Base-by-base conservation (phyloP, 768 basidiomycete genomes). In the Candolleomyces eurysporus region DNA sequence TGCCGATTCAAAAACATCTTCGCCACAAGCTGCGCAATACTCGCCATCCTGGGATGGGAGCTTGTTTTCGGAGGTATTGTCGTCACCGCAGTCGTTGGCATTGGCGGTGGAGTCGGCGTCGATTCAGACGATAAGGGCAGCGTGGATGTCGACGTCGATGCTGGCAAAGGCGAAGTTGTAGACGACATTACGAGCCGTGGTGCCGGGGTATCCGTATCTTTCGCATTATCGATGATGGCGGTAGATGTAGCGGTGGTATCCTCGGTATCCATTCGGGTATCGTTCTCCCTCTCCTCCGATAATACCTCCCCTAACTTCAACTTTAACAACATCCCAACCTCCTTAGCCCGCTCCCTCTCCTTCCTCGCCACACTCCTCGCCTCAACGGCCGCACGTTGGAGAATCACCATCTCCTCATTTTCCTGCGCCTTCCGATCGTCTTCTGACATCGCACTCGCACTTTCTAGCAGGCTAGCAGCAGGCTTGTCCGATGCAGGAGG, bases 281-380 rank as follows among this genome's bases (percentile, higher is more conserved):
- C 22, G 57, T 39, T 42, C 45, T 7, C 32, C 26, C 26, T 26
- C 26, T 26, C 26, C 26, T 26, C 26, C 26, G 26, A 26, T 26
- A 36, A 11, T 11, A 36, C 75, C 63, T 85, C 66, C 72, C 84
- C 83, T 61, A 88, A 68, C 68, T 88, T 88, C 63, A 88, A 68
- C 66, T 84, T 76, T 63, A 89, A 71, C 62, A 88, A 73, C 39
- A 82, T 76, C 9, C 80, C 78, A 11, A 88, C 72, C 74, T 89
- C 87, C 63, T 80, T 78, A 22, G 78, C 77, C 45, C 80, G 74
- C 70, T 86, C 87, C 65, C 81, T 81, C 65, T 84, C 82, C 54
- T 76, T 72, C 69, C 48, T 61, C 17, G 60, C 60, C 1, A 56
- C 17, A 39, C 30, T 42, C 52, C 54, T n/a, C 54, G 60, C 52